These are phyloP conservation scores for Pulveroboletus sp. DNA, from an alignment of 768 basidiomycete genomes.

Conservation along the genomic window DNA sequence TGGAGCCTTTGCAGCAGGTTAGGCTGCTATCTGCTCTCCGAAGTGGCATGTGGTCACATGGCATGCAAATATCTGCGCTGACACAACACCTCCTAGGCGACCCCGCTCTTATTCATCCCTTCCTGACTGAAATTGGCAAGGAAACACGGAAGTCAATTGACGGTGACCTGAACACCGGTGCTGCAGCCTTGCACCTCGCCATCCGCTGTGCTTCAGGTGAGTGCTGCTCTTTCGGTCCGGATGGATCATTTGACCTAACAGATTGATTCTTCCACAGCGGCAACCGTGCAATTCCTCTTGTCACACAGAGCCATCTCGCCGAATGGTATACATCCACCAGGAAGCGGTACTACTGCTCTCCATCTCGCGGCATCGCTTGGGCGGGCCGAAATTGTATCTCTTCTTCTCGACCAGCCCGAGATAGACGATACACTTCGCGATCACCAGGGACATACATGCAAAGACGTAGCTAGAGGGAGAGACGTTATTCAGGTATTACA, in stretches of 20 bases:
- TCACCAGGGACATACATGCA: conserved; percentile 56
- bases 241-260: background rate
- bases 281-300: conserved; percentile 64
- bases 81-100: conserved; percentile 46
- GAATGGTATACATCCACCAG: conserved; percentile 69
- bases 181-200: conserved; percentile 75
- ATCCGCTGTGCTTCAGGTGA: conserved; percentile 75
- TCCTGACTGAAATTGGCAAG: conserved; percentile 70
- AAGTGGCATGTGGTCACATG: conserved; percentile 40
- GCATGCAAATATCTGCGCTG: background rate
- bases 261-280: conserved; percentile 35
- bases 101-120: conserved; percentile 73
- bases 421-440: conserved; percentile 79
- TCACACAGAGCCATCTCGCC: conserved; percentile 75
- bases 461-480: conserved; percentile 67
- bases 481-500: conserved; percentile 65
- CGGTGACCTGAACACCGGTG: conserved; percentile 55
- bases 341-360: conserved; percentile 67
- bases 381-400: conserved; percentile 62
- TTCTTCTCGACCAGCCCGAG: conserved; percentile 73
- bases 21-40: conserved; percentile 60
- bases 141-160: conserved; percentile 50
- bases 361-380: conserved; percentile 71
- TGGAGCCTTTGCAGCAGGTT: conserved; percentile 57
- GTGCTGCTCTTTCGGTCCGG: conserved; percentile 21